phyloP scores from a whole-genome alignment of 2,329 filamentous ascomycete genomes.

The Thielaviopsis cerberus region DNA sequence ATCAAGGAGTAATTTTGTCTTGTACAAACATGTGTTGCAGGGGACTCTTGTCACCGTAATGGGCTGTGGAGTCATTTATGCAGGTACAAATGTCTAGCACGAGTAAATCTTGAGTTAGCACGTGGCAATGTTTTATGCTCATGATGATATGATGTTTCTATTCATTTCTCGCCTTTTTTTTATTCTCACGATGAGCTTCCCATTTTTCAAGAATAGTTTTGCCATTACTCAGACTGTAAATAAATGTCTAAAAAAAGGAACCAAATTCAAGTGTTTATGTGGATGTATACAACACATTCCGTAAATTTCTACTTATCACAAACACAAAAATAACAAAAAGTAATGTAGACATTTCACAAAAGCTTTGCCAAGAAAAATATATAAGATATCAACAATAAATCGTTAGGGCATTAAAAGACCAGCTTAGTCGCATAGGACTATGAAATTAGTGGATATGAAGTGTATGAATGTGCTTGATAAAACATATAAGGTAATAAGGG shows the following conservation, averaged over 20 bases:
- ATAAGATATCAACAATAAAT: too few relatives aligned
- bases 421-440: neutral
- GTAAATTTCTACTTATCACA: too few relatives aligned
- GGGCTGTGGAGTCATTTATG: neutral
- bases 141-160: neutral
- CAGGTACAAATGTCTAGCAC: neutral
- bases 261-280: too few relatives aligned
- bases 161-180: neutral
- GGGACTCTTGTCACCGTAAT: neutral
- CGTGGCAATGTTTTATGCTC: neutral
- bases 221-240: too few relatives aligned
- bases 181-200: too few relatives aligned
- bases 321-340: too few relatives aligned
- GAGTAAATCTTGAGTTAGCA: neutral
- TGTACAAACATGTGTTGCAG: neutral
- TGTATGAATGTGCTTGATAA: neutral
- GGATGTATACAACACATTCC: too few relatives aligned
- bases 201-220: too few relatives aligned
- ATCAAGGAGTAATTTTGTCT: neutral
- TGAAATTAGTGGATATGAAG: neutral
- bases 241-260: too few relatives aligned
- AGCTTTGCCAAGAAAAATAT: neutral
- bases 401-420: neutral
- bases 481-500: neutral
- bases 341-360: too few relatives aligned